Evolutionary conservation across 768 basidiomycete genomes (phyloP).

Genomic region (Boletus edulis): DNA sequence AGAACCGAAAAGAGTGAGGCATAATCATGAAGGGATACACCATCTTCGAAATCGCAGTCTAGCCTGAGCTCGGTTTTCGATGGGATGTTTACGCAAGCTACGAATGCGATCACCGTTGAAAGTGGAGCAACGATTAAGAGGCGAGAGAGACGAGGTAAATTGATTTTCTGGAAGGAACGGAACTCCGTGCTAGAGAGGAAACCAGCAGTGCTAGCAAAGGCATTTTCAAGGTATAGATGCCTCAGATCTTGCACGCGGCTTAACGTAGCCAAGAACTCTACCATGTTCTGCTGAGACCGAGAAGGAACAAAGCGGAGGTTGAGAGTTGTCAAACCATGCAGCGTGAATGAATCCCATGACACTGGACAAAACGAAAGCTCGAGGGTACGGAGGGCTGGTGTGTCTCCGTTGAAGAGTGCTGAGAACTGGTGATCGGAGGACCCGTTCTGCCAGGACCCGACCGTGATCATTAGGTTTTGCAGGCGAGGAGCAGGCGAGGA

Average conservation of each 20-base stretch:
- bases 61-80: background rate
- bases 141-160: background rate
- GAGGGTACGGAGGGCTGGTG: background rate
- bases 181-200: too few species aligned
- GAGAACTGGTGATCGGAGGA: too few species aligned
- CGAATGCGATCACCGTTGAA: too few species aligned
- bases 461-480: too few species aligned
- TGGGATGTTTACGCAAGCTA: background rate
- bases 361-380: background rate
- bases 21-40: background rate
- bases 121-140: too few species aligned
- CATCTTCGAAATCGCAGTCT: too few species aligned
- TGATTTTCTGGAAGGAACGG: background rate
- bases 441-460: too few species aligned
- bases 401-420: background rate
- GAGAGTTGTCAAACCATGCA: too few species aligned
- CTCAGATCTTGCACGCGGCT: slow-evolving; percentile 32
- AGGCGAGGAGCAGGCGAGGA: too few species aligned
- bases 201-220: slow-evolving; percentile 20
- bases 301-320: background rate
- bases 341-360: background rate
- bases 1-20: background rate
- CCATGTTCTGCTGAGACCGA: slow-evolving; percentile 23
- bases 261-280: slow-evolving; percentile 33
- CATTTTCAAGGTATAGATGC: slow-evolving; percentile 33